phyloP scores from a whole-genome alignment of 2,329 filamentous ascomycete genomes.

The Periconia sp. region DNA sequence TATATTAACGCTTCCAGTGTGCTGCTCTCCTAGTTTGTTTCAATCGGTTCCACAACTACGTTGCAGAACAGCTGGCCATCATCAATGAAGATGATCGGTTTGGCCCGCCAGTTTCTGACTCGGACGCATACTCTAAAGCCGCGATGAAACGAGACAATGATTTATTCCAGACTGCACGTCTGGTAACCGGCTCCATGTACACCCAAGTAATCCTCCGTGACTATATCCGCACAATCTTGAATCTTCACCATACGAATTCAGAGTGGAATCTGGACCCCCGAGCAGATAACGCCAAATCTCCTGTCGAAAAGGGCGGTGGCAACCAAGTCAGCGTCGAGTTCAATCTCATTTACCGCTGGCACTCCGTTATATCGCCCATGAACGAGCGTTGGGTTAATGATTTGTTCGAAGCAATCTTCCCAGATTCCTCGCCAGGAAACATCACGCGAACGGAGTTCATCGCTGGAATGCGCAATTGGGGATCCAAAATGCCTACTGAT shows the following conservation, averaged over 20 bases:
- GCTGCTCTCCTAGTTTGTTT: conserved; percentile 60
- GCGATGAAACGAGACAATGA: conserved; percentile 47
- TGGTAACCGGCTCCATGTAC: conserved; percentile 48
- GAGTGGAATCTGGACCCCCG: conserved; percentile 80
- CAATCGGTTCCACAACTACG: conserved; percentile 77
- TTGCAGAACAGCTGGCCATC: conserved; percentile 71
- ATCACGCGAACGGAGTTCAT: conserved; percentile 41
- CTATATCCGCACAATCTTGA: conserved; percentile 77
- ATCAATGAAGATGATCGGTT: conserved; percentile 86
- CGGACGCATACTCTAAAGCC: conserved; percentile 35
- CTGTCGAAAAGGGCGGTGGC: conserved; percentile 67
- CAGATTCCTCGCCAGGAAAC: conserved; percentile 53
- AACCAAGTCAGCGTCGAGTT: conserved; percentile 86
- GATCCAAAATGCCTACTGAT: conserved; percentile 57
- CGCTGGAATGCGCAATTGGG: conserved; percentile 6
- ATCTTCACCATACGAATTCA: conserved; percentile 69
- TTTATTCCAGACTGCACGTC: conserved; percentile 48
- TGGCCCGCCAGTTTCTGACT: conserved; percentile 55
- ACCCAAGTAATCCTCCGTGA: conserved; percentile 48
- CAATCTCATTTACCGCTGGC: conserved; percentile 85
- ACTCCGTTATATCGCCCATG: conserved; percentile 71
- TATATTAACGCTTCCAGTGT: not conserved
- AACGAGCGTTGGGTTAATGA: conserved; percentile 76
- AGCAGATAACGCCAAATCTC: conserved; percentile 64
- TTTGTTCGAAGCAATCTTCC: conserved; percentile 34